These are phyloP conservation scores for Podaxis carcinomalis DNA, from an alignment of 768 basidiomycete genomes.

Conservation along the genomic window DNA sequence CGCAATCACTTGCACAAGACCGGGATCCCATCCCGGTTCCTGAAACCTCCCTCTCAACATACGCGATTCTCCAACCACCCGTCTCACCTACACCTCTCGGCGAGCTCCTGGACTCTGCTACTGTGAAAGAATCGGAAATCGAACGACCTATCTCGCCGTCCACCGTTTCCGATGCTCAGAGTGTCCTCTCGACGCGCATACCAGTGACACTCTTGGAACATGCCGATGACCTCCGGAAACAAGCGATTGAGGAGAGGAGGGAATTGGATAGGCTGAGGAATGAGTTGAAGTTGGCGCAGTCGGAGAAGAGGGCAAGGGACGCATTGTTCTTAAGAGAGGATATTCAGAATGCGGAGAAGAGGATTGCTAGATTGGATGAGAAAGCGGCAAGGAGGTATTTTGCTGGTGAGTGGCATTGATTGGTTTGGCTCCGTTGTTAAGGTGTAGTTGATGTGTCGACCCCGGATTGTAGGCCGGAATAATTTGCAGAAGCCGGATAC, in stretches of 20 bases:
- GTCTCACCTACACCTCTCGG: slow-evolving; percentile 1
- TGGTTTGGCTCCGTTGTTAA: neutral
- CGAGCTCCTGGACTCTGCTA: neutral
- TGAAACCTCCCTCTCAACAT: slow-evolving; percentile 1
- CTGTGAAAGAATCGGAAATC: slow-evolving; percentile 9
- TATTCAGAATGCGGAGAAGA: slow-evolving; percentile 30
- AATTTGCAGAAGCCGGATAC: slow-evolving; percentile 25
- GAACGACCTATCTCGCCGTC: slow-evolving; percentile 9
- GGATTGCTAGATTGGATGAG: slow-evolving; percentile 34
- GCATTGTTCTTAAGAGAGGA: slow-evolving; percentile 34
- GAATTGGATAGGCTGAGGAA: slow-evolving; percentile 22
- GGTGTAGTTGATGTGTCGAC: neutral
- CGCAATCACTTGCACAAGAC: neutral
- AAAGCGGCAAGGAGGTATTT: slow-evolving; percentile 43
- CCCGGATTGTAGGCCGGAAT: slow-evolving; percentile 20
- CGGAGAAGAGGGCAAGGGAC: slow-evolving; percentile 30
- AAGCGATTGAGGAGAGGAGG: slow-evolving; percentile 36
- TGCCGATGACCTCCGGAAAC: slow-evolving; percentile 33
- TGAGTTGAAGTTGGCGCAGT: slow-evolving; percentile 25
- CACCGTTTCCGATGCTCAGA: slow-evolving; percentile 15
- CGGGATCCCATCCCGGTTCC: neutral
- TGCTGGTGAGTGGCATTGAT: slow-evolving; percentile 28
- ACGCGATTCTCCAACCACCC: slow-evolving; percentile 11
- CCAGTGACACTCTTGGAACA: slow-evolving; percentile 25
- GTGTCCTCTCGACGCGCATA: slow-evolving; percentile 28